Evolutionary conservation across 371 early-diverging fungal genomes (phyloP).

Genomic region (Circinella minor): DNA sequence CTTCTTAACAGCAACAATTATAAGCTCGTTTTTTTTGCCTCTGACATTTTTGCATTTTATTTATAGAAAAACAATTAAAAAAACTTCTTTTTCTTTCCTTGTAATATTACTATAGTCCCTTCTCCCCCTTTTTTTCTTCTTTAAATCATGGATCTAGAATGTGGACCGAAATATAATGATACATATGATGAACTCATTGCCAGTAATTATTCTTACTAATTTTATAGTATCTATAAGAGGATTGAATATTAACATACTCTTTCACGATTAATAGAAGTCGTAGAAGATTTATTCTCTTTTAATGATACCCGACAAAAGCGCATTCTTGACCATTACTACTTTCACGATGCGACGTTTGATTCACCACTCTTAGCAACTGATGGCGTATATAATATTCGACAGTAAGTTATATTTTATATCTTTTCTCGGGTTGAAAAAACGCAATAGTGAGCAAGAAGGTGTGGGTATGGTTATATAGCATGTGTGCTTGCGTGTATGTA

Average conservation of each 20-base stretch:
- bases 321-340: slow-evolving; percentile 26
- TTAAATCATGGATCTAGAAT: slow-evolving; percentile 12
- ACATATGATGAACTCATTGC: slow-evolving; percentile 16
- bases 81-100: too few relatives aligned
- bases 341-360: slow-evolving; percentile 24
- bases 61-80: too few relatives aligned
- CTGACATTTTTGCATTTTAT: neutral
- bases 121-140: neutral
- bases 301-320: slow-evolving; percentile 22
- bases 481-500: too few relatives aligned
- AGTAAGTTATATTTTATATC: slow-evolving; percentile 19
- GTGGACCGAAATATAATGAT: slow-evolving; percentile 7
- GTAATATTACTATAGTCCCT: neutral
- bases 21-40: too few relatives aligned
- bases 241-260: neutral
- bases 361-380: slow-evolving; percentile 25
- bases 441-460: too few relatives aligned
- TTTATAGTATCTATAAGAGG: neutral
- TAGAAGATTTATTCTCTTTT: slow-evolving; percentile 27
- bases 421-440: neutral
- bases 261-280: slow-evolving; percentile 15
- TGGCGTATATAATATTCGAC: slow-evolving; percentile 24
- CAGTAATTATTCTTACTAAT: neutral
- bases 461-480: too few relatives aligned
- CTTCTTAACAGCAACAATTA: too few relatives aligned